Evolutionary conservation across 257 asterid genomes (phyloP).

Genomic region (Solanum clarkiae): DNA sequence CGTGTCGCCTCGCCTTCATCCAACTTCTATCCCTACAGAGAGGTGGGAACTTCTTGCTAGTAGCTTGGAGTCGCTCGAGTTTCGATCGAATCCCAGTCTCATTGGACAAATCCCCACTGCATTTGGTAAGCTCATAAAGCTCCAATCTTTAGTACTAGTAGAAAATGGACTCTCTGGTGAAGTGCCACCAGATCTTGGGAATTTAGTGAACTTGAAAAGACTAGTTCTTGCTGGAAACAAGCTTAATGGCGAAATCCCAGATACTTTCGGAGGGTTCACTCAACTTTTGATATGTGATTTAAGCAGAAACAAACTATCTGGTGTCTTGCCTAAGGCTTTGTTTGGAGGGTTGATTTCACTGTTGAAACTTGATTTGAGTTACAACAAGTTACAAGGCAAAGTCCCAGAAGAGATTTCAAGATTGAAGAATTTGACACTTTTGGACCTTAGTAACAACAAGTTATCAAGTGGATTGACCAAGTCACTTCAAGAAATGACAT

Average conservation of each 20-base stretch:
- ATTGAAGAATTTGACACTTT: constrained; percentile 48
- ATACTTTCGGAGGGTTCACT: constrained; percentile 33
- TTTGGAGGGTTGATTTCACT: constrained; percentile 51
- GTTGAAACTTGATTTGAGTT: constrained; percentile 69
- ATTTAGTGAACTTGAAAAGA: constrained; percentile 35
- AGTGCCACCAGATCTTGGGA: constrained; percentile 47
- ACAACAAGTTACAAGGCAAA: constrained; percentile 38
- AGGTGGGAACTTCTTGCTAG: constrained; percentile 49
- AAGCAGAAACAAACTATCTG: constrained; percentile 56
- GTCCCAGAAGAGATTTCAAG: constrained; percentile 37
- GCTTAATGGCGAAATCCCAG: constrained; percentile 41
- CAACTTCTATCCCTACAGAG: constrained; percentile 35
- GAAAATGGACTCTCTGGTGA: constrained; percentile 55
- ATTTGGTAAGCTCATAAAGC: constrained; percentile 50
- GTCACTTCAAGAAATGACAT: constrained; percentile 47
- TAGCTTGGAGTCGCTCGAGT: constrained; percentile 52
- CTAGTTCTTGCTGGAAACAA: constrained; percentile 50
- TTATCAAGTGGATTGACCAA: constrained; percentile 48
- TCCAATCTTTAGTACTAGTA: constrained; percentile 60
- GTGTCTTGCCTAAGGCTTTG: constrained; percentile 29
- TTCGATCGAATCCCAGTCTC: constrained; percentile 66
- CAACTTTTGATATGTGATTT: constrained; percentile 65
- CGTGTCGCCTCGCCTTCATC: constrained; percentile 12
- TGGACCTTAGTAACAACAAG: constrained; percentile 62
- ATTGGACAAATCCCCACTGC: constrained; percentile 43